Base-by-base conservation (phyloP, 2,329 filamentous ascomycete genomes). In the Beauveria sp. region DNA sequence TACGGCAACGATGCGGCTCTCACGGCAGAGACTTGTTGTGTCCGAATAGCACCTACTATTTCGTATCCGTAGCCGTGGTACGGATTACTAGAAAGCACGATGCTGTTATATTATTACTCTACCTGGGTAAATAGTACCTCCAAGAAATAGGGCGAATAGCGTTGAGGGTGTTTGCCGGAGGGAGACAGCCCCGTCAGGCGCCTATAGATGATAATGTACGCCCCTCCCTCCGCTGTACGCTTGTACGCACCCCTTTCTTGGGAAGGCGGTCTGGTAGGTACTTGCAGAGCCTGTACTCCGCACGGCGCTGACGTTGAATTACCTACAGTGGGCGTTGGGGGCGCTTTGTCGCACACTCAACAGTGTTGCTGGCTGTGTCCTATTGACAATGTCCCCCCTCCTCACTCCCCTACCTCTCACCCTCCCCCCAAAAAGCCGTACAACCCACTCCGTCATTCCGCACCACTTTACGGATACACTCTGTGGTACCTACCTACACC, bases 391-490 rank as follows among this genome's bases (percentile, higher is more conserved):
- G 31, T 14, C 9, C 31, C 28, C 31, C 10, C 31, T 34, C 31
- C 10, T 34, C 31, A 10, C 12, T 34, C 49, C 28, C 28, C 20
- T n/a, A 22, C 34, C 16, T 6, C 12, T 6, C 46, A 22, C 22
- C 22, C 22, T 22, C 49, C 14, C 26, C 49, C 40, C 1, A 14
- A 20, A 38, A 46, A 14, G 24, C 7, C 42, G 38, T 31, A 40
- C 57, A 58, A 53, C 40, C 57, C 49, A 60, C 58, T 60, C 49
- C 49, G 58, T 60, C 40, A 53, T 53, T 60, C 49, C 49, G 58
- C 24, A 43, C 56, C 12, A 22, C 55, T 20, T 28, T 31, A 28
- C 26, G 7, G 26, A 49, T 24, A 28, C 46, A 28, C 31, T 10
- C 50, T 38, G 50, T 52, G 18, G 14, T n/a, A 31, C 40, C 52